These are phyloP conservation scores for Chromera velia DNA, from an alignment of 73 alveolate genomes.

Conservation along the genomic window DNA sequence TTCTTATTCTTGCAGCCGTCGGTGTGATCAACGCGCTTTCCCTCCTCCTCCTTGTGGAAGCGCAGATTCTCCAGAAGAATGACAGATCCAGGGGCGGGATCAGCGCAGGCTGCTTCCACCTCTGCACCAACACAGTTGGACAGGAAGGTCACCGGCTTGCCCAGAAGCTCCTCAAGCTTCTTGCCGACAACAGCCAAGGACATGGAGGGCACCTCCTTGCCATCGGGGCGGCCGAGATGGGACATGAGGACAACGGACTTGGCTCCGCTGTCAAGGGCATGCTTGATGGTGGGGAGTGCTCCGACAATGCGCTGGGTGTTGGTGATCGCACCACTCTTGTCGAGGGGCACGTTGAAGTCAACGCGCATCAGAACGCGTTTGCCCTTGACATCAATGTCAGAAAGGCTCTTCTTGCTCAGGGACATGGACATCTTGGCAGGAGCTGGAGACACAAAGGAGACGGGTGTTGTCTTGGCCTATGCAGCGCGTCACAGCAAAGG, in stretches of 20 bases:
- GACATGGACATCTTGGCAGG: slow-evolving; percentile 33
- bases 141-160: slow-evolving; percentile 54
- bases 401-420: slow-evolving; percentile 33
- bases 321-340: slow-evolving; percentile 44
- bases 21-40: too few relatives aligned
- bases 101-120: slow-evolving; percentile 60
- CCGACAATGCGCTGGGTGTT: slow-evolving; percentile 49
- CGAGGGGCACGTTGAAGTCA: slow-evolving; percentile 75
- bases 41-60: slow-evolving; percentile 79
- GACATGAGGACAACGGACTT: slow-evolving; percentile 58
- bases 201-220: slow-evolving; percentile 43
- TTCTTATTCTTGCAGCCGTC: slow-evolving; percentile 71
- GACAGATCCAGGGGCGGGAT: slow-evolving; percentile 66
- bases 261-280: slow-evolving; percentile 63
- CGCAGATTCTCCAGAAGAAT: slow-evolving; percentile 81
- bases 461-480: too few relatives aligned
- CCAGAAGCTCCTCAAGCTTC: slow-evolving; percentile 63
- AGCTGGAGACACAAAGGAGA: too few relatives aligned
- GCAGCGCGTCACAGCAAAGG: too few relatives aligned
- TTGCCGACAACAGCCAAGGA: slow-evolving; percentile 17
- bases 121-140: slow-evolving; percentile 79
- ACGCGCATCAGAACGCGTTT: slow-evolving; percentile 76
- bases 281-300: slow-evolving; percentile 51
- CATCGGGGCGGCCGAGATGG: slow-evolving; percentile 71
- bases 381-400: slow-evolving; percentile 52